These are phyloP conservation scores for Chlorella sp. DNA, from an alignment of 139 green algal species.

Conservation along the genomic window DNA sequence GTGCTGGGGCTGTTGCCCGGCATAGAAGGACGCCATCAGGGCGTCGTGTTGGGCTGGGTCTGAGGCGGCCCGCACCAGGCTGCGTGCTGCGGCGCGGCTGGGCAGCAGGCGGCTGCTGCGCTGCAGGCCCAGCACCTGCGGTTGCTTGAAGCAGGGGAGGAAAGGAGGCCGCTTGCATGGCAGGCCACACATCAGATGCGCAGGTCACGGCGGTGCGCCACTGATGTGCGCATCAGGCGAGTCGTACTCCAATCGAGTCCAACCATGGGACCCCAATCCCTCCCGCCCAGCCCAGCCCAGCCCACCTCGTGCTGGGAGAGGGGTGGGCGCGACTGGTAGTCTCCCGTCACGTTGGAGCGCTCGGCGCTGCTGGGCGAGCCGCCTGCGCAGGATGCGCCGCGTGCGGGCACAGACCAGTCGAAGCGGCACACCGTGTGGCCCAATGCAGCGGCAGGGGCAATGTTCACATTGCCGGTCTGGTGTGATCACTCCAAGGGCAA, in stretches of 20 bases:
- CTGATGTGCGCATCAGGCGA: no score
- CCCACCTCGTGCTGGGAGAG: not conserved
- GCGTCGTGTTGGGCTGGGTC: not conserved
- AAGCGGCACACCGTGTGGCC: no score
- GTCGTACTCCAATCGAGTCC: no score
- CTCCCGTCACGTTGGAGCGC: not conserved
- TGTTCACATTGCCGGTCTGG: not conserved
- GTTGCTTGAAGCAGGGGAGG: no score
- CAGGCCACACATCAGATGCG: no score
- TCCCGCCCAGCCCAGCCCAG: no score
- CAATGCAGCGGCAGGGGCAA: no score
- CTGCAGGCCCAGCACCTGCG: not conserved
- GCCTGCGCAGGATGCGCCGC: not conserved
- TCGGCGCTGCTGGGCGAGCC: not conserved
- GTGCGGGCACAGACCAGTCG: no score
- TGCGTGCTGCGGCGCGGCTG: not conserved
- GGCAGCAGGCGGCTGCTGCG: conserved; percentile 12
- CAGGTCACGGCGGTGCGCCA: no score
- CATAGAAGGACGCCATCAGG: not conserved
- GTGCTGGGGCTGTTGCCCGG: not conserved
- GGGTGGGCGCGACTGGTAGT: not conserved
- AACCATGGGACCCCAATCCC: no score
- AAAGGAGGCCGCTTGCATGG: no score
- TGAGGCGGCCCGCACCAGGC: not conserved
- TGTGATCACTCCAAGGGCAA: not conserved